Percentiles rank a stretch among this genome's conserved stretches.
Evolutionary conservation across 2,329 filamentous ascomycete genomes (phyloP).

Genomic region (Verticillium nubilum): DNA sequence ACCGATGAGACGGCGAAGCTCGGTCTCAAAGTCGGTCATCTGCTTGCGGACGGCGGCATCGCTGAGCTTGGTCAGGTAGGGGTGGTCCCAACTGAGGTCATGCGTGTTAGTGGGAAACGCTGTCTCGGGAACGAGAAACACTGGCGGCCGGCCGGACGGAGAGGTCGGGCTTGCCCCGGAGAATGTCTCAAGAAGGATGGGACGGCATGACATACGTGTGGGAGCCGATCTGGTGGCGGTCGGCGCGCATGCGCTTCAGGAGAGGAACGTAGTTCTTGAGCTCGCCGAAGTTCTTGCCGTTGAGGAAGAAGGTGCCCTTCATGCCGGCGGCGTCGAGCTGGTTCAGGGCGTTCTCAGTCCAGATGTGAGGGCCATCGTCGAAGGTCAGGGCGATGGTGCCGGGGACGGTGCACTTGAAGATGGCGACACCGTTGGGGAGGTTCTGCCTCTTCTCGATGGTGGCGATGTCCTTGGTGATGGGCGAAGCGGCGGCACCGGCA

Average conservation of each 20-base stretch:
- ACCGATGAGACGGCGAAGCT: slow-evolving; percentile 33
- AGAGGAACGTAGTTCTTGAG: not conserved
- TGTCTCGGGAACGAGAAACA: slow-evolving; percentile 4
- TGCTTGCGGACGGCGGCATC: slow-evolving; percentile 26
- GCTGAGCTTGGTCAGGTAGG: slow-evolving; percentile 29
- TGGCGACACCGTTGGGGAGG: slow-evolving; percentile 19
- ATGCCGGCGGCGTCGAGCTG: slow-evolving; percentile 20
- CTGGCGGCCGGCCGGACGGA: too few relatives aligned
- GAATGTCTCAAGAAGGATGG: slow-evolving; percentile 12
- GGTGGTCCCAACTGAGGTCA: slow-evolving; percentile 33
- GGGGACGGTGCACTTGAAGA: slow-evolving; percentile 20
- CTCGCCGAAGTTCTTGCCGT: slow-evolving; percentile 1
- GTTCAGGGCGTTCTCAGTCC: slow-evolving; percentile 34
- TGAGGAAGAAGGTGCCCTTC: slow-evolving; percentile 25
- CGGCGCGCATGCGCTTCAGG: not conserved
- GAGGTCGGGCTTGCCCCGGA: too few relatives aligned
- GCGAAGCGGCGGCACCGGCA: slow-evolving; percentile 16
- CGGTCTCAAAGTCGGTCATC: slow-evolving; percentile 38
- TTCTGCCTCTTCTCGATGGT: slow-evolving; percentile 17
- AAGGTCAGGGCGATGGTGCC: slow-evolving; percentile 36
- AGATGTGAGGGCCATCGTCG: slow-evolving; percentile 37
- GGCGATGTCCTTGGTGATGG: slow-evolving; percentile 11
- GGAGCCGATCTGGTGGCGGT: slow-evolving; percentile 1
- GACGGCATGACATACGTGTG: slow-evolving; percentile 27
- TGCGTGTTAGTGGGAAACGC: slow-evolving; percentile 20